These are phyloP conservation scores for Colletotrichum tofieldiae DNA, from an alignment of 2,329 filamentous ascomycete genomes.

Conservation along the genomic window DNA sequence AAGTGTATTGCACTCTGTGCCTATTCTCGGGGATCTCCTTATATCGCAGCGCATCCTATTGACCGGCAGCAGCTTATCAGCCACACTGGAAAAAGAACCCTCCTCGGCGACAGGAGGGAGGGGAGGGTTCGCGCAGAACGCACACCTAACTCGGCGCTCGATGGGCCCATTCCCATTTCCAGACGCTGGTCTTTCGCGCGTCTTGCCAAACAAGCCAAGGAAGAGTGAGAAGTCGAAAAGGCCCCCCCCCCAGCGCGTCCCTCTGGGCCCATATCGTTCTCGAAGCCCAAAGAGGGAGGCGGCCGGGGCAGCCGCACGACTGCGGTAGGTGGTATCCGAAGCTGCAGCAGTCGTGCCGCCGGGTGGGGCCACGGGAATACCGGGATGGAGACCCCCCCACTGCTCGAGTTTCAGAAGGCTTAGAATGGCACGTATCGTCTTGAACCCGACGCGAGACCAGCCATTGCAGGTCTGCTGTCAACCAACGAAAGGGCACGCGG, in stretches of 20 bases:
- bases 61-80: slow-evolving; percentile 18
- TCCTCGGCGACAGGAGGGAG: background rate
- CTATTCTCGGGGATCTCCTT: slow-evolving; percentile 29
- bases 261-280: background rate
- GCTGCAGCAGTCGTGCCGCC: background rate
- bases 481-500: background rate
- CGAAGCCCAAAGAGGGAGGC: slow-evolving; percentile 22
- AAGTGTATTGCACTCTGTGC: slow-evolving; percentile 26
- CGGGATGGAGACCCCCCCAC: slow-evolving; percentile 19
- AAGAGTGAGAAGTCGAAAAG: background rate
- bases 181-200: background rate
- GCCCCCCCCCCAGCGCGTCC: too few species aligned
- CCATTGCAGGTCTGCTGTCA: background rate
- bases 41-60: slow-evolving; percentile 30
- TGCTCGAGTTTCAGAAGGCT: slow-evolving; percentile 36
- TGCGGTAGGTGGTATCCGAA: slow-evolving; percentile 37
- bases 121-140: background rate
- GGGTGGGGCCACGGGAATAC: slow-evolving; percentile 30
- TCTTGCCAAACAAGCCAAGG: background rate
- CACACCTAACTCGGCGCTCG: background rate
- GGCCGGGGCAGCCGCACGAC: slow-evolving; percentile 22
- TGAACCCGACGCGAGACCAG: slow-evolving; percentile 8
- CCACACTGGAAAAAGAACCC: slow-evolving; percentile 5
- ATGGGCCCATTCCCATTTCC: background rate
- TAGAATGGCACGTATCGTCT: slow-evolving; percentile 30